Evolutionary conservation across 2,329 filamentous ascomycete species (phyloP), one percentile per base, ranked within the genome.

Genomic region (Lasiodiplodia hormozganensis): DNA sequence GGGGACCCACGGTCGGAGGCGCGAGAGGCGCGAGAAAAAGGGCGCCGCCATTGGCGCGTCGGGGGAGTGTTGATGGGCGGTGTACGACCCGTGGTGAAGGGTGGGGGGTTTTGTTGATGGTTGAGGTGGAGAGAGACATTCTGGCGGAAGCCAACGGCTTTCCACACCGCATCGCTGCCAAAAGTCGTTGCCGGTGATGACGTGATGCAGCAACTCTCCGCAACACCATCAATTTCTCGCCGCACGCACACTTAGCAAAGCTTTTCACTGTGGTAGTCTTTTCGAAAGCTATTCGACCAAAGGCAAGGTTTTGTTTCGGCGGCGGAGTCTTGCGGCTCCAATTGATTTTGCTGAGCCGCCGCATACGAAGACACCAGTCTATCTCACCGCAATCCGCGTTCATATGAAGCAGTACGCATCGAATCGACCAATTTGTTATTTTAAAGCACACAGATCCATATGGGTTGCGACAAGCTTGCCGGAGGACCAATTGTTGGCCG

Each of bases 41-140:
- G 7, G 12, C 18, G 23, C 52, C 52, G 64, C 51, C 64, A 58
- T 47, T 57, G 51, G 36, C 64, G 34, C 62, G 52, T 28, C 14
- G 62, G 40, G 21, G 7, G 51, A n/a, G 31, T 31, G 49, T n/a
- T 21, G 40, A n/a, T 8, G 36, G 18, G n/a, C 31, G 12, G 52
- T 7, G 56, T 23, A 16, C n/a, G 54, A 36, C n/a, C 34, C 28
- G n/a, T 36, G 38, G 38, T 28, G 23, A 47, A 21, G 25, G 38
- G 38, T 52, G 31, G 62, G 31, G 62, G 28, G 28, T 28, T 28
- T 28, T 40, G 49, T 16, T 36, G 64, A 53, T 51, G 53, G 25
- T 57, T 18, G 23, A 4, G 23, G n/a, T 23, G 34, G 16, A 60
- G 40, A n/a, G 0, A n/a, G 28, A 6, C 28, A 28, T 4, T 47